Evolutionary conservation across 257 asterid genomes (phyloP).

Genomic region (Solanum ahanhuiri): DNA sequence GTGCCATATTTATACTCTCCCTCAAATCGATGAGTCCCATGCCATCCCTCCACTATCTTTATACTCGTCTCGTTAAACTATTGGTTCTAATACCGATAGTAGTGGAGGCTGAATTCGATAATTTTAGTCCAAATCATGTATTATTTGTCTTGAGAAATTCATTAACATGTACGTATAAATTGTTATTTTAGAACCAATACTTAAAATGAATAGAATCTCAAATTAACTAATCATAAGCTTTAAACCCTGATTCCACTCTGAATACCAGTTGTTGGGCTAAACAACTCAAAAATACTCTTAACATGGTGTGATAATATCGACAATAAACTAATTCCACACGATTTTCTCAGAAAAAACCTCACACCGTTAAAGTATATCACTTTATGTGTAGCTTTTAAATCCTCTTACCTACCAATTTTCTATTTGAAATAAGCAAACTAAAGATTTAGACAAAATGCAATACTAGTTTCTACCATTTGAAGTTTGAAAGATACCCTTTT

Average conservation of each 20-base stretch:
- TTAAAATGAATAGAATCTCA: not conserved
- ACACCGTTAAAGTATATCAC: not conserved
- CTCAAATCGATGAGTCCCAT: too few species aligned
- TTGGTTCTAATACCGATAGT: too few species aligned
- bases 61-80: not conserved
- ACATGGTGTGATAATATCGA: not conserved
- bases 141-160: not conserved
- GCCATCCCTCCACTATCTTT: not conserved
- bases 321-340: too few species aligned
- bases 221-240: not conserved
- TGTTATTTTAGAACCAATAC: not conserved
- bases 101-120: not conserved
- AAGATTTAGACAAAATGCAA: too few species aligned
- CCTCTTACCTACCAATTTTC: too few species aligned
- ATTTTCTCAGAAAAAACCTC: not conserved
- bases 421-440: too few species aligned
- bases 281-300: not conserved
- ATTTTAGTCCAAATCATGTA: too few species aligned
- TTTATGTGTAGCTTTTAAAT: not conserved
- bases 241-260: not conserved
- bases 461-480: too few species aligned
- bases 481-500: too few species aligned
- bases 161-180: not conserved
- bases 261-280: not conserved
- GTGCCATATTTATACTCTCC: not conserved